Evolutionary conservation across 345 rosid genomes (phyloP), one percentile per base, ranked within the genome.

Genomic region (Eucalyptus pumila): DNA sequence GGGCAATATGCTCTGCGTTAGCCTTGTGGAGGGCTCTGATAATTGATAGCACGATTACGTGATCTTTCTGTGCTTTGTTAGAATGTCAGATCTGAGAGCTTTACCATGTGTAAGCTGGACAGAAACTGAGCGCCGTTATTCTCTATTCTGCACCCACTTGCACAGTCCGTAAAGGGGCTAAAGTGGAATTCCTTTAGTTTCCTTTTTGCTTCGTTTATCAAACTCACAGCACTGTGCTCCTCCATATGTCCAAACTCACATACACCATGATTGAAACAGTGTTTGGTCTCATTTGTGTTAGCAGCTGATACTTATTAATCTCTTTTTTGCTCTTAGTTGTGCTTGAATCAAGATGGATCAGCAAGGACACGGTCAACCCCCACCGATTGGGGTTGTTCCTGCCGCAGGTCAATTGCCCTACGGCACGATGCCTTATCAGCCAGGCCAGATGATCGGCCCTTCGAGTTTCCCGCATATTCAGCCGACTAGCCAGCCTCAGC

Each of bases 301-400:
- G 85, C 85, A 40, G 85, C 47, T 32, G 65, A 40, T 51, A n/a
- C 65, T 32, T 76, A 37, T 76, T 62, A 26, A 56, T 56, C 37
- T 86, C 49, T 69, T 42, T 32, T 86, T 60, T 11, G 16, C n/a
- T 81, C 80, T 87, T 49, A 89, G 83, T 26, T 62, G 51, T 87
- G 72, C 58, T 87, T 87, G 69, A 76, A 86, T 90, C 85, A 91
- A 87, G 89, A 97, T 97, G 99, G 98, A 96, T 88, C 97, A 94
- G 88, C 98, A 94, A 94, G 96, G 95, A 87, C 95, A 94, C 86
- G 96, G 96, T 86, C 97, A 96, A 86, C 92, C 95, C 86, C 94
- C 96, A 12, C 93, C 93, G 13, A 91, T 94, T 91, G 95, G 95
- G 86, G 76, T 92, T n/a, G 93, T 90, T 67, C 90, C 92, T 86